Evolutionary conservation across 2,329 filamentous ascomycete species (phyloP).

Genomic region (Cercospora canescens): DNA sequence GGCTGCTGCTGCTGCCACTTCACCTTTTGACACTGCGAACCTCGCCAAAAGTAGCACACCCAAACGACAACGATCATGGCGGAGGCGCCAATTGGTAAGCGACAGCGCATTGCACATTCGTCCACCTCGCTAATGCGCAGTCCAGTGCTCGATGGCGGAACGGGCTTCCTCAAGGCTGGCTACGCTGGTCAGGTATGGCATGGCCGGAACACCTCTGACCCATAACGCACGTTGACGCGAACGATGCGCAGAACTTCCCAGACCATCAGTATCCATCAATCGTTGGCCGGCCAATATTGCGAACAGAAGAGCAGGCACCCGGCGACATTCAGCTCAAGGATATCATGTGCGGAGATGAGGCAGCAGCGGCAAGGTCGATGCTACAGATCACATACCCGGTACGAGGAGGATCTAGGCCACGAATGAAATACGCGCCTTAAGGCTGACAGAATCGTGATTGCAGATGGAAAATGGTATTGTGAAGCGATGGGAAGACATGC

Average conservation of each 20-base stretch:
- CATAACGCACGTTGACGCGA: background rate
- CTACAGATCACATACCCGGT: constrained; percentile 96
- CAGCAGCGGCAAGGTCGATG: constrained; percentile 92
- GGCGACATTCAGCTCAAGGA: constrained; percentile 80
- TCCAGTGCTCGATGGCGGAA: constrained; percentile 97
- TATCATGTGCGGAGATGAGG: constrained; percentile 99
- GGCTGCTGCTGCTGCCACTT: background rate
- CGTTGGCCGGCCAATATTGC: constrained; percentile 94
- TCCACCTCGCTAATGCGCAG: constrained; percentile 17
- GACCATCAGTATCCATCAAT: constrained; percentile 98
- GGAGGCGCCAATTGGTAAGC: constrained; percentile 51
- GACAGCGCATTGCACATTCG: constrained; percentile 2
- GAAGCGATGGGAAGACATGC: constrained; percentile 99
- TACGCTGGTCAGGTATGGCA: constrained; percentile 80
- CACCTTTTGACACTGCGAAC: background rate
- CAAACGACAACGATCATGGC: constrained; percentile 41
- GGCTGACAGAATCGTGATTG: constrained; percentile 14
- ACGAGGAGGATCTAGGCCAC: constrained; percentile 35
- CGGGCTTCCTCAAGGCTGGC: constrained; percentile 98
- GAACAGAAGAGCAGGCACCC: constrained; percentile 82
- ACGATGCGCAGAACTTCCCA: constrained; percentile 77
- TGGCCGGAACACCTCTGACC: background rate
- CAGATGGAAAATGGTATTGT: constrained; percentile 99
- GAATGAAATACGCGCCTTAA: background rate
- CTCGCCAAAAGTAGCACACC: background rate